Base-by-base conservation (phyloP, 768 basidiomycete species). In the Pleurotus giganteus region DNA sequence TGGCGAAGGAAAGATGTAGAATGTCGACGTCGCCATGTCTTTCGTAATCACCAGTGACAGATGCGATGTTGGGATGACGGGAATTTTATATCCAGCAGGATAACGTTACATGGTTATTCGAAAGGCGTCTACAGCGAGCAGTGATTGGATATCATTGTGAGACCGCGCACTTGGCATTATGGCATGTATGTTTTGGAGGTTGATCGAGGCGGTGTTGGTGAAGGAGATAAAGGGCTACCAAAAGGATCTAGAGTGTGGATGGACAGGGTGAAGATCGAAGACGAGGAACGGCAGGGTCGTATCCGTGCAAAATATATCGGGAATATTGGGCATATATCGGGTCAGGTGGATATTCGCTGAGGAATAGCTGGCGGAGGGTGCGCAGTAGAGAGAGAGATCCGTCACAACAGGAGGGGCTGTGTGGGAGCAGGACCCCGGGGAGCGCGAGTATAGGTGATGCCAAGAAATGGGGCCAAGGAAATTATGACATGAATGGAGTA, bases 361-460 rank as follows among this genome's bases (percentile, higher is more conserved):
- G 31, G 31, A 32, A 13, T 6, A 32, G 31, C 31, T 6, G 21
- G 46, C 43, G 43, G 19, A 45, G 43, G n/a, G n/a, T n/a, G n/a
- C 29, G 28, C 27, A 49, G 47, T 12, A 17, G 29, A 31, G 47
- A 49, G 12, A 49, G 32, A 51, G 49, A 34, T 51, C 34, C 49
- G 49, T 23, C 19, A 12, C 17, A 24, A 23, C 32, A 23, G 19
- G 34, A 32, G 26, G 27, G 12, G n/a, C 2, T 15, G 32, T 24
- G 49, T 37, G 49, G 23, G 49, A 51, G 15, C 31, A 37, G 34
- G 49, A 51, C 49, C 49, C 49, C 49, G 49, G 34, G 34, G 49
- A 51, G n/a, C n/a, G 49, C 29, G 41, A 4, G n/a, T 36, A 17
- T 51, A 24, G 8, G 37, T 51, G 49, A 51, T 51, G 49, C 49